Evolutionary conservation across 306 rosid species (phyloP), one percentile per base, ranked within the genome.

Genomic region (Quercus suber): DNA sequence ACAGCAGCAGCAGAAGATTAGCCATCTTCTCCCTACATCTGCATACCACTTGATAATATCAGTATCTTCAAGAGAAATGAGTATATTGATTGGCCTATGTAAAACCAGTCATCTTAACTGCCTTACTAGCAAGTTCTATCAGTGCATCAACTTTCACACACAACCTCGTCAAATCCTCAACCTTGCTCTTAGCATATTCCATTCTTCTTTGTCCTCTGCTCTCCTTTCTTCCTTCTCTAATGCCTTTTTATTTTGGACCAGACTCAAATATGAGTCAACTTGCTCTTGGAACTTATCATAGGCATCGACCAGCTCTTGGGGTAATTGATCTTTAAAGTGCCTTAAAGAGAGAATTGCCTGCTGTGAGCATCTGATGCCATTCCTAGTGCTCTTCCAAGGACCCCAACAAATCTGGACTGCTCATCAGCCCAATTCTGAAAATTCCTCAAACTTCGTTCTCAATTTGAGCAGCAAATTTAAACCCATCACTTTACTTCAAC

Each of bases 41-140:
- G 92, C 93, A 78, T 92, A 90, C 97, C 98, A 92, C 84, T 90
- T 92, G 67, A 94, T 86, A 76, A 92, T 89, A 80, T 92, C 96
- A 4, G 88, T 14, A 81, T 90, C 98, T 86, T 94, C 98, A 43
- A 92, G 93, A 55, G 94, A 90, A 75, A 88, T 56, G 20, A 94
- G 91, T 56, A 81, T 86, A 53, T 86, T 84, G 18, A 94, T 86
- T 0, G 97, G 97, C 85, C 87, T 85, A 8, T 45, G 97, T 94
- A 86, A 92, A 94, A 19, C 97, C 97, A 74, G 82, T 82, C 86
- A 92, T 79, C 84, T 75, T 92, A 70, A 94, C 94, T 20, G 89
- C 91, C 88, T 89, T 87, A 83, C 94, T 88, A 28, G 92, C 73
- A 65, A 83, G 84, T 78, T 86, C 82, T 75, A 90, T 84, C 8